Evolutionary conservation across 192 early-diverging fungal species (phyloP).

Genomic region (Paraglomus occultum): DNA sequence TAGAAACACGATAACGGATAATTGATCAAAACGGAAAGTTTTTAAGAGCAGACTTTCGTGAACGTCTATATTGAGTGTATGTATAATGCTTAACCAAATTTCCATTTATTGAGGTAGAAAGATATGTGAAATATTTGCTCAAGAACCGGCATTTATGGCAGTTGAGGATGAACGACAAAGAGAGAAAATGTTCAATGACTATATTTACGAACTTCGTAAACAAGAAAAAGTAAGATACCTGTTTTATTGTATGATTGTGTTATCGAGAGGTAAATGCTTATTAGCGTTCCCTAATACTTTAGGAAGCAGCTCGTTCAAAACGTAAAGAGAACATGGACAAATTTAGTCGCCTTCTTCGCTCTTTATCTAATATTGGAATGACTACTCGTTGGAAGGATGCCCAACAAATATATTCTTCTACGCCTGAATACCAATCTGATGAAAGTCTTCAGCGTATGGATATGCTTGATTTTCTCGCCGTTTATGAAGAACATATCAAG

Average conservation of each 20-base stretch:
- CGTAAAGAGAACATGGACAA: slow-evolving; percentile 64
- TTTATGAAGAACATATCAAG: slow-evolving; percentile 79
- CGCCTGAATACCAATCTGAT: slow-evolving; percentile 49
- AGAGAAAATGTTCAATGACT: slow-evolving; percentile 67
- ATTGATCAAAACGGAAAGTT: too few relatives aligned
- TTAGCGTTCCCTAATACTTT: background rate
- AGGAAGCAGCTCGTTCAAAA: slow-evolving; percentile 53
- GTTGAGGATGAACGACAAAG: slow-evolving; percentile 61
- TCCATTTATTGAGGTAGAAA: background rate
- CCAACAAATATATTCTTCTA: slow-evolving; percentile 48
- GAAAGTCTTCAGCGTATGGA: slow-evolving; percentile 65
- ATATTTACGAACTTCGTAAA: slow-evolving; percentile 60
- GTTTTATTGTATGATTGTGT: background rate
- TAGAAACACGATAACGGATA: too few relatives aligned
- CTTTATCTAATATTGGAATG: slow-evolving; percentile 56
- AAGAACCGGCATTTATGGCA: slow-evolving; percentile 60
- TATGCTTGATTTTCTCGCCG: slow-evolving; percentile 75
- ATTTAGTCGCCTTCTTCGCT: slow-evolving; percentile 54
- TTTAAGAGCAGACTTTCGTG: too few relatives aligned
- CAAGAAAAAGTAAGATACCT: slow-evolving; percentile 56
- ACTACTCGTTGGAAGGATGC: slow-evolving; percentile 57
- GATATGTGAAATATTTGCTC: slow-evolving; percentile 50
- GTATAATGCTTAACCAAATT: too few relatives aligned
- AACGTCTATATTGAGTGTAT: too few relatives aligned
- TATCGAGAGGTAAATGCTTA: background rate